Evolutionary conservation across 31 red algal species (phyloP), one percentile per base, ranked within the genome.

Genomic region (Odonthalia washingtoniensis): DNA sequence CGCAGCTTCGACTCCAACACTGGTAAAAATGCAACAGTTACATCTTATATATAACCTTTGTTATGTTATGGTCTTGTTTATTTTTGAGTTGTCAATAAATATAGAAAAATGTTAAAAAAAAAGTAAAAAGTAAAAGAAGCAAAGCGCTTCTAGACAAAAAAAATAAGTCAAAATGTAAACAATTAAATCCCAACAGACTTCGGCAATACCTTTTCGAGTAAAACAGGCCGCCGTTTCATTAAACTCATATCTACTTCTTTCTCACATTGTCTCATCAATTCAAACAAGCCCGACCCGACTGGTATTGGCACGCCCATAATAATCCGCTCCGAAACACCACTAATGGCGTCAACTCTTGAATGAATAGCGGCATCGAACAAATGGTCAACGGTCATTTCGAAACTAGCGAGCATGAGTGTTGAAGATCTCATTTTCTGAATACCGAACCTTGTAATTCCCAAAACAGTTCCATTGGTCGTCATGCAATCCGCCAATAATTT

Each of bases 361-460:
- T 96, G 95, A n/a, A 99, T 87, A 26, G 97, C 97, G 2, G 97
- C 97, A 77, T 99, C 92, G 77, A 99, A 99, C 36, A 99, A 87
- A 82, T 99, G 97, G 64, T 99, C 97, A 2, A 97, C 92, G 36
- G 97, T 97, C 95, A 92, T 99, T 87, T 99, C 97, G 74, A 99
- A 99, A 70, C 87, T 92, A 32, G 97, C 97, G 39, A 99, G 82
- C 97, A 99, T 99, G 31, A 99, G 83, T 30, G 95, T 95, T 49
- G 92, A 95, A 0, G 92, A 87, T 45, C 93, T 88, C 95, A 99
- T 97, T 78, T 97, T 97, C 82, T 86, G 87, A 61, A 99, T 97
- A 36, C 97, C 97, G 70, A 99, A 99, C 49, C 94, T 84, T 0
- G 94, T 94, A 41, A 99, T 96, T 34, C 93, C 95, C 32, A 96